A percentile compares a stretch with the other conserved stretches of the same genome.
phyloP scores from a whole-genome alignment of 768 basidiomycete species.

The Galerina sulciceps region DNA sequence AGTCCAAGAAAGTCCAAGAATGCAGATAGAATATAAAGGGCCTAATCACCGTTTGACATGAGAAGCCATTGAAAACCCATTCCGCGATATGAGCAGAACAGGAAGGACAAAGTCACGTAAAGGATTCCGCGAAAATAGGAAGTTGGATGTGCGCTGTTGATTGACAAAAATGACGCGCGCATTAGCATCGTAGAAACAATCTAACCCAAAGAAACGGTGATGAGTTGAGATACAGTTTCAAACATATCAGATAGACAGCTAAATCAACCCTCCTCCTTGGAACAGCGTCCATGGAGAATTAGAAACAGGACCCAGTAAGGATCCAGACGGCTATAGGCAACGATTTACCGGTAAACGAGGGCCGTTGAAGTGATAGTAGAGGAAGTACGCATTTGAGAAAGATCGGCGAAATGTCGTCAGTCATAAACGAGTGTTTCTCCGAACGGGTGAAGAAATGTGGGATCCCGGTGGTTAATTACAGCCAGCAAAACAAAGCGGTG shows the following conservation, averaged over 20 bases:
- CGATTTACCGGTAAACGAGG: constrained; percentile 12
- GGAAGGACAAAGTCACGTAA: neutral
- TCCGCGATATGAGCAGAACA: constrained; percentile 2
- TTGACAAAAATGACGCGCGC: neutral
- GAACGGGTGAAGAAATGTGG: constrained; percentile 13
- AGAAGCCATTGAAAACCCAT: constrained; percentile 3
- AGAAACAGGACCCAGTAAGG: neutral
- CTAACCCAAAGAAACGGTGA: neutral
- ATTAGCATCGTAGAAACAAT: neutral
- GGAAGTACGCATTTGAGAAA: constrained; percentile 11
- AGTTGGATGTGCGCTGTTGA: neutral
- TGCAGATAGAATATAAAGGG: constrained; percentile 3
- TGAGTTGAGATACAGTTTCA: neutral
- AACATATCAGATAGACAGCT: neutral
- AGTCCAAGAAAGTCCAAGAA: constrained; percentile 9
- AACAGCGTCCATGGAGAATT: neutral
- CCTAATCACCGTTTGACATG: constrained; percentile 17
- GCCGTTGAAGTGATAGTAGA: constrained; percentile 6
- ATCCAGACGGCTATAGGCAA: constrained; percentile 1
- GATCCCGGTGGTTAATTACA: constrained; percentile 15
- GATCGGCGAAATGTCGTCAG: constrained; percentile 23
- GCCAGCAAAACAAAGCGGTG: constrained; percentile 2
- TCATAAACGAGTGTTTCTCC: constrained; percentile 15
- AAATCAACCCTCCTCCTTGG: neutral
- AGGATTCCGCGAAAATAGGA: constrained; percentile 17